Conservation (phyloP, 768 basidiomycete species). For the Lactarius vividus region DNA sequence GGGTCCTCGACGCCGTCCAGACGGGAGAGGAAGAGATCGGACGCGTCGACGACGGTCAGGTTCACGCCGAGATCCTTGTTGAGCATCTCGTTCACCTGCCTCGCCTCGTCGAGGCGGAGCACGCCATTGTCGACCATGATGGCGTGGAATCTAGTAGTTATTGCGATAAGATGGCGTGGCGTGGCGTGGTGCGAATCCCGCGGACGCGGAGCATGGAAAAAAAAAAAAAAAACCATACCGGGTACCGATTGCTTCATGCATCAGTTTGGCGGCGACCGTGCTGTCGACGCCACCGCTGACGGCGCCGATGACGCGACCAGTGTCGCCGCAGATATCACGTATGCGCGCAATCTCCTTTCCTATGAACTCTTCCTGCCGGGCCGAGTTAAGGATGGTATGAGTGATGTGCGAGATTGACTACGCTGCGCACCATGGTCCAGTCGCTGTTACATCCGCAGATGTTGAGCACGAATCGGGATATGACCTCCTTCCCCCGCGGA, state of each 20-base stretch:
- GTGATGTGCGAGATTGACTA: no score
- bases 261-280: constrained; percentile 96
- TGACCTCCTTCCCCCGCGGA: constrained; percentile 83
- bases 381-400: background rate
- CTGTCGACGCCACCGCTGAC: constrained; percentile 98
- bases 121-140: constrained; percentile 99
- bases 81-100: constrained; percentile 91
- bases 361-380: constrained; percentile 86
- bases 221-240: constrained; percentile 47
- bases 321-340: constrained; percentile 88
- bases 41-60: constrained; percentile 93
- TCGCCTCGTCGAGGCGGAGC: constrained; percentile 84
- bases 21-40: constrained; percentile 84
- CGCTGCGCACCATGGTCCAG: constrained; percentile 99
- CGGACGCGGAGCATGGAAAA: background rate
- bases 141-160: constrained; percentile 80
- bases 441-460: constrained; percentile 78
- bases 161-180: constrained; percentile 12
- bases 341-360: constrained; percentile 95
- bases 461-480: constrained; percentile 76
- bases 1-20: constrained; percentile 94
- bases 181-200: no score
- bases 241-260: constrained; percentile 99
- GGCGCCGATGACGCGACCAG: constrained; percentile 95
- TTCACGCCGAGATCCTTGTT: constrained; percentile 93